Evolutionary conservation across 352 stramenopile genomes (phyloP).

Genomic region (Phytophthora meadii): DNA sequence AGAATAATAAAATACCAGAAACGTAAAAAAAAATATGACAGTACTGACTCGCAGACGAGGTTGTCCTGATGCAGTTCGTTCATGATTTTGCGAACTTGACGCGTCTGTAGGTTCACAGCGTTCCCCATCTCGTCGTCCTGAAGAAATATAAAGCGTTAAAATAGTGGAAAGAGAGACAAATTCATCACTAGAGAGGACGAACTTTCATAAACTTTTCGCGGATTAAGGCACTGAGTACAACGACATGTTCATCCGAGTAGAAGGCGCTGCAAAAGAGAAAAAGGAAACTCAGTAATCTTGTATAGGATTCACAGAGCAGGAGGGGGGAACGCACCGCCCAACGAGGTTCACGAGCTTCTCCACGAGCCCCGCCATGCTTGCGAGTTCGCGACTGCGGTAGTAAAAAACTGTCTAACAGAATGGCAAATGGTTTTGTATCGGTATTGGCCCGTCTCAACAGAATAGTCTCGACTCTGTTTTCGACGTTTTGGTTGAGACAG

Average conservation of each 20-base stretch:
- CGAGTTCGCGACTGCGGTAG: neutral
- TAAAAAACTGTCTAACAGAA: no score
- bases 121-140: conserved; percentile 91
- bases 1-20: conserved; percentile 8
- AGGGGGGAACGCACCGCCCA: conserved; percentile 53
- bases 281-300: neutral
- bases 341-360: conserved; percentile 90
- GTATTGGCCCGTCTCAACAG: no score
- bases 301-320: neutral
- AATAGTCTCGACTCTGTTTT: no score
- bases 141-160: neutral
- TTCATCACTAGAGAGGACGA: neutral
- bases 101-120: conserved; percentile 88
- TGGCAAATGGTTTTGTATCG: no score
- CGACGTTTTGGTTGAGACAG: no score
- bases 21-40: neutral
- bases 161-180: neutral
- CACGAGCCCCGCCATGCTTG: conserved; percentile 78
- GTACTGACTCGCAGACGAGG: conserved; percentile 82
- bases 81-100: conserved; percentile 91
- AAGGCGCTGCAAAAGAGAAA: conserved; percentile 61
- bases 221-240: conserved; percentile 86
- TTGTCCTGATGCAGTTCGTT: conserved; percentile 89
- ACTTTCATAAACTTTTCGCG: conserved; percentile 91
- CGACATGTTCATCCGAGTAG: conserved; percentile 88